Evolutionary conservation across 2,329 filamentous ascomycete species (phyloP).

Genomic region (Xylariaceae sp.): DNA sequence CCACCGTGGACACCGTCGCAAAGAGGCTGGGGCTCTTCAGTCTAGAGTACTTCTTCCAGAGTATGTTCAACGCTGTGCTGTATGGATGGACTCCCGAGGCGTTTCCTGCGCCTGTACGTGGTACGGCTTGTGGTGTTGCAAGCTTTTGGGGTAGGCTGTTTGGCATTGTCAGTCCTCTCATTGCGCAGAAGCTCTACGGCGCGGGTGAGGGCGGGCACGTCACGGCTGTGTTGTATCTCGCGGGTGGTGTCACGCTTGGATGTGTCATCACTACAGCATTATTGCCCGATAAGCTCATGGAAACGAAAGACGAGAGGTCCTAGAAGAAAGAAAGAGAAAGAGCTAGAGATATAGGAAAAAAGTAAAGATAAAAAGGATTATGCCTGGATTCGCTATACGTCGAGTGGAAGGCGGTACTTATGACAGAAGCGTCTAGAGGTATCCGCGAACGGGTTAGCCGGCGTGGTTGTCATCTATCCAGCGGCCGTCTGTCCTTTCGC

Average conservation of each 20-base stretch:
- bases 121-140: slow-evolving; percentile 45
- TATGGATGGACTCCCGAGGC: slow-evolving; percentile 53
- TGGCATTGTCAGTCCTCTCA: slow-evolving; percentile 8
- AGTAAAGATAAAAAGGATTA: too few species aligned
- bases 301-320: slow-evolving; percentile 1
- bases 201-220: not conserved
- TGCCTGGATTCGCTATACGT: too few species aligned
- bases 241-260: slow-evolving; percentile 9
- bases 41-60: slow-evolving; percentile 32
- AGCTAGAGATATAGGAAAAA: not conserved
- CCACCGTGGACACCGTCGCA: slow-evolving; percentile 38
- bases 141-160: slow-evolving; percentile 12
- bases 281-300: slow-evolving; percentile 4
- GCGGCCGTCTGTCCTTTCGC: too few species aligned
- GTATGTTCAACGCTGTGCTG: slow-evolving; percentile 37
- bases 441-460: too few species aligned
- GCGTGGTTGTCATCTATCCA: too few species aligned
- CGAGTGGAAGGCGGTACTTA: too few species aligned
- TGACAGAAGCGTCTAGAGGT: too few species aligned
- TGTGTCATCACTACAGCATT: slow-evolving; percentile 9
- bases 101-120: slow-evolving; percentile 52
- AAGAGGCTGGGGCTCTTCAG: slow-evolving; percentile 32
- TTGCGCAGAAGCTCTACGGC: slow-evolving; percentile 6
- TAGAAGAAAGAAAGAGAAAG: not conserved
- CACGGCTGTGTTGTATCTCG: slow-evolving; percentile 7